Conservation (phyloP, 1,284 basidiomycete genomes). For the Baeospora myosura region DNA sequence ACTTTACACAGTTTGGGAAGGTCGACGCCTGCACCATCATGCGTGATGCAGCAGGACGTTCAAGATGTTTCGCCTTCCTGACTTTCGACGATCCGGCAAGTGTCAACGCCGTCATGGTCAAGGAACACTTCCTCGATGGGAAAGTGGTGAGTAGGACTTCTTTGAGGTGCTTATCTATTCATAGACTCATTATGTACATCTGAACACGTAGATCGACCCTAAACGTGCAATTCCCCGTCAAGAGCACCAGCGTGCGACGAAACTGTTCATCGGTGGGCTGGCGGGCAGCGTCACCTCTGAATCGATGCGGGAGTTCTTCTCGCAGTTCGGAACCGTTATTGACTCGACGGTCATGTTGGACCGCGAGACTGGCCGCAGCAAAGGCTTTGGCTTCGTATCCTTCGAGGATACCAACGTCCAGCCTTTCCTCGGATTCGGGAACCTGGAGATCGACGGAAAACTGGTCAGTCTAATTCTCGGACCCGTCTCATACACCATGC, state of each 20-base stretch:
- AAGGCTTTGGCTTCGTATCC: conserved; percentile 97
- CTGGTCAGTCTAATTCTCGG: conserved; percentile 44
- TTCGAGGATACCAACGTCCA: conserved; percentile 88
- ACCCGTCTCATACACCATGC: conserved; percentile 9
- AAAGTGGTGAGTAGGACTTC: conserved; percentile 79
- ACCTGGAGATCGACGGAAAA: conserved; percentile 89
- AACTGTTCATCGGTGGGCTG: conserved; percentile 93
- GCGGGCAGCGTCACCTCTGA: conserved; percentile 89
- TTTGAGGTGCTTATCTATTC: conserved; percentile 14
- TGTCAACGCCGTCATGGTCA: conserved; percentile 85
- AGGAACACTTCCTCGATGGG: conserved; percentile 87
- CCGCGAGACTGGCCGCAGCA: conserved; percentile 89
- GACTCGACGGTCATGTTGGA: conserved; percentile 99
- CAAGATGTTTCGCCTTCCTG: conserved; percentile 90
- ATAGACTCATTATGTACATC: conserved; percentile 6
- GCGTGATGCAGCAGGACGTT: conserved; percentile 86
- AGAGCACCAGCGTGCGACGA: conserved; percentile 86
- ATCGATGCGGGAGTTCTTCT: conserved; percentile 87
- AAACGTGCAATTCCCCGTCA: conserved; percentile 97
- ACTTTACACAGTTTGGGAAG: conserved; percentile 87
- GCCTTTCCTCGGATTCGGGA: conserved; percentile 77
- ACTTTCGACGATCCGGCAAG: conserved; percentile 84
- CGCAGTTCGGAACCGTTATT: conserved; percentile 86
- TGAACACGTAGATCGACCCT: conserved; percentile 82
- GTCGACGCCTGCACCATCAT: conserved; percentile 93